phyloP scores from a whole-genome alignment of 192 early-diverging fungal species.

The Gonapodya sp. region DNA sequence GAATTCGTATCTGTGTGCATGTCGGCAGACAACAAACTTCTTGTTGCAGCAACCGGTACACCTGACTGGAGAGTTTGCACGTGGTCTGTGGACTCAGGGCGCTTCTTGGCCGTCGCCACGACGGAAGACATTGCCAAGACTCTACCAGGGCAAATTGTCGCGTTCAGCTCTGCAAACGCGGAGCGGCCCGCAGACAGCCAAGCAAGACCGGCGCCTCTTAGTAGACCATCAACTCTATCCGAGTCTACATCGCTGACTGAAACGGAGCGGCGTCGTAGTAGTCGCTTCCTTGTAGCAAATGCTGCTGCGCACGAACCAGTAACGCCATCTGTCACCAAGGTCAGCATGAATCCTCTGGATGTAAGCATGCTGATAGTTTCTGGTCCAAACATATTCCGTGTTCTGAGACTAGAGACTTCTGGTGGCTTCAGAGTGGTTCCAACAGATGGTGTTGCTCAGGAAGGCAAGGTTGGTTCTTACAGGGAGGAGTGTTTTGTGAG shows the following conservation, averaged over 20 bases:
- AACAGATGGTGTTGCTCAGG: not conserved
- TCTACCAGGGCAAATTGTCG: not conserved
- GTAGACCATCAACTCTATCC: not conserved
- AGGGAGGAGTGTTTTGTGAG: not conserved
- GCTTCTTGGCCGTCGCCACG: not conserved
- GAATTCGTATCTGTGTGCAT: conserved; percentile 47
- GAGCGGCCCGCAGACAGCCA: not conserved
- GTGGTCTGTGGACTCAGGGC: conserved; percentile 24
- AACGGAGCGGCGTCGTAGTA: not conserved
- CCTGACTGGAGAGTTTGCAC: conserved; percentile 49
- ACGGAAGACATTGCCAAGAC: not conserved
- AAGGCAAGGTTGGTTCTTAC: not conserved
- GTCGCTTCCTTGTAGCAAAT: not conserved
- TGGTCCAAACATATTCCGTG: not conserved
- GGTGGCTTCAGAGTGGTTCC: not conserved
- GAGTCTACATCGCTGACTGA: not conserved
- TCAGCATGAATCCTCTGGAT: not conserved
- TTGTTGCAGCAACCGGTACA: conserved; percentile 37
- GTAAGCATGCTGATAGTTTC: not conserved
- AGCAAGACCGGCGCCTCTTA: too few species aligned
- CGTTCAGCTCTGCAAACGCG: not conserved
- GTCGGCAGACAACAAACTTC: conserved; percentile 43
- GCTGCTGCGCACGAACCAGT: not conserved
- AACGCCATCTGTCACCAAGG: not conserved
- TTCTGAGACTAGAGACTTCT: not conserved